Conservation (phyloP, 108 stramenopile genomes). For the Conticribra guillardii region DNA sequence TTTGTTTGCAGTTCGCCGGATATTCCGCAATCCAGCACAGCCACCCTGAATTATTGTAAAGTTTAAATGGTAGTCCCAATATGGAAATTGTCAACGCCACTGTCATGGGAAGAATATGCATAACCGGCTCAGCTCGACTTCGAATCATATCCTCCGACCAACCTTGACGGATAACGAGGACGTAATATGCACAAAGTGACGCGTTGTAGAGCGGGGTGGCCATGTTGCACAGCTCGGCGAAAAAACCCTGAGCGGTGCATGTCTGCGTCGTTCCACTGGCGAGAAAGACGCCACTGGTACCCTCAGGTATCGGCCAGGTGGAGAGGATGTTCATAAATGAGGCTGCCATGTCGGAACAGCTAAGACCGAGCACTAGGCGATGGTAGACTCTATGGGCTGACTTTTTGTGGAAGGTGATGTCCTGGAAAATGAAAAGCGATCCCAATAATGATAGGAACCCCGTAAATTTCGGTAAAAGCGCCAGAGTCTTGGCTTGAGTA, state of each 20-base stretch:
- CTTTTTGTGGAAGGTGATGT: conserved; percentile 33
- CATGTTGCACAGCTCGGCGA: conserved; percentile 50
- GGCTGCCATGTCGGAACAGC: conserved; percentile 35
- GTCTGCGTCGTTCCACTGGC: conserved; percentile 46
- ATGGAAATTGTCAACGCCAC: conserved; percentile 35
- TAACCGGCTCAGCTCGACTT: conserved; percentile 14
- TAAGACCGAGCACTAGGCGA: conserved; percentile 50
- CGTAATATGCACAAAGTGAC: conserved; percentile 42
- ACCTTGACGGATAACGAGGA: conserved; percentile 25
- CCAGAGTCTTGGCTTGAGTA: conserved; percentile 30
- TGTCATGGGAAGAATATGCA: conserved; percentile 29
- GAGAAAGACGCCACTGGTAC: conserved; percentile 39
- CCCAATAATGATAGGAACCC: conserved; percentile 38
- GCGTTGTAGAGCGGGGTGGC: conserved; percentile 47
- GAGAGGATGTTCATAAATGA: conserved; percentile 43
- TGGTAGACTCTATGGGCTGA: conserved; percentile 33
- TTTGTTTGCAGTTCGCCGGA: conserved; percentile 18
- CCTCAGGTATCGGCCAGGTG: conserved; percentile 53
- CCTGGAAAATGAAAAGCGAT: conserved; percentile 52
- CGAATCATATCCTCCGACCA: conserved; percentile 38
- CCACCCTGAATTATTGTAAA: conserved; percentile 51
- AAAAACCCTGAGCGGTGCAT: conserved; percentile 53
- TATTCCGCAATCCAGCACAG: conserved; percentile 46
- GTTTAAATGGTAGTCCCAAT: conserved; percentile 30
- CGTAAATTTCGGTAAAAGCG: conserved; percentile 46